Evolutionary conservation across 257 asterid species (phyloP).

Genomic region (Salvia rosmarinus): DNA sequence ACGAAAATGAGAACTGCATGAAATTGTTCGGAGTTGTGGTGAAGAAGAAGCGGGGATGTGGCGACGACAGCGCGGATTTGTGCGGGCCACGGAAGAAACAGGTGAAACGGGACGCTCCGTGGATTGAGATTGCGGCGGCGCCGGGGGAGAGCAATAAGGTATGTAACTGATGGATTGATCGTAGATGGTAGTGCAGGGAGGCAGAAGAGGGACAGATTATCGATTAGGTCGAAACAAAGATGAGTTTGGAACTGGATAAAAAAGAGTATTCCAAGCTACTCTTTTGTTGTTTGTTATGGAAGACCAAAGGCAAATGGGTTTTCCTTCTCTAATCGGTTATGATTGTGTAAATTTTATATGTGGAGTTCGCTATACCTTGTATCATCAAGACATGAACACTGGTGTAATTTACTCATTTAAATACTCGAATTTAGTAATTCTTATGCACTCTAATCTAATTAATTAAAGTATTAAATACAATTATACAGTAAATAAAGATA

Average conservation of each 20-base stretch:
- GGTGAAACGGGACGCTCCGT: constrained; percentile 49
- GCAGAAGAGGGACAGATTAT: no score
- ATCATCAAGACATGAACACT: not conserved
- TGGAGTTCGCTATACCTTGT: not conserved
- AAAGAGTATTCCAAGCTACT: not conserved
- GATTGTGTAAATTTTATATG: not conserved
- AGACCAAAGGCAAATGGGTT: constrained; percentile 38
- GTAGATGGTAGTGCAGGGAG: not conserved
- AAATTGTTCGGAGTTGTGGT: constrained; percentile 75
- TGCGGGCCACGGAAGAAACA: constrained; percentile 41
- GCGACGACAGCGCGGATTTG: constrained; percentile 38
- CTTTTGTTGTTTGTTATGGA: not conserved
- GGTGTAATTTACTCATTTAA: no score
- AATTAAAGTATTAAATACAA: no score
- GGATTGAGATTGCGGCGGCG: constrained; percentile 51
- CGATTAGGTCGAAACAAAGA: constrained; percentile 9
- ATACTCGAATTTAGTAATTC: no score
- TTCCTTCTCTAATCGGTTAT: constrained; percentile 6
- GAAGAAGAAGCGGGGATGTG: constrained; percentile 59
- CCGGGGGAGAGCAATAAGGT: constrained; percentile 50
- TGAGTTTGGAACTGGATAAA: not conserved
- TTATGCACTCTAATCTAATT: no score
- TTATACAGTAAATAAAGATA: no score
- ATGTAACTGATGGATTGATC: constrained; percentile 36
- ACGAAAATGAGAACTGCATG: constrained; percentile 50